Percentiles rank a stretch among this genome's conserved stretches.
Evolutionary conservation across 768 basidiomycete genomes (phyloP).

Genomic region (Hygrophorus russula): DNA sequence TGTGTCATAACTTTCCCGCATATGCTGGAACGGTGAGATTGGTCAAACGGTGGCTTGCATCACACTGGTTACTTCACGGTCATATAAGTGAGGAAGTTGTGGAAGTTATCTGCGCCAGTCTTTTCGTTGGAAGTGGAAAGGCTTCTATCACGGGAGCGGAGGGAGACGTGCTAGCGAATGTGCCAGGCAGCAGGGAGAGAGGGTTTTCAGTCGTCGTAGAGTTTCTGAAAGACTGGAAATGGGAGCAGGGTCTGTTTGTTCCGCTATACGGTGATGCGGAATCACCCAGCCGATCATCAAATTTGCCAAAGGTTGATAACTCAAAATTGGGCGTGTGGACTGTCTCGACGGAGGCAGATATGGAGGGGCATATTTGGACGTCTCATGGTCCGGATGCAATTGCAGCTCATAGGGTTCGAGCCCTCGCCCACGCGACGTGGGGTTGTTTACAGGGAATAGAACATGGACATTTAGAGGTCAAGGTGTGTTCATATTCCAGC

Average conservation of each 20-base stretch:
- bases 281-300: neutral
- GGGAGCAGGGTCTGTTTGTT: constrained; percentile 64
- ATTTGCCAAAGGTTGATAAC: neutral
- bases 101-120: constrained; percentile 73
- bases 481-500: constrained; percentile 29
- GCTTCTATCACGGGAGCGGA: constrained; percentile 10
- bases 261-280: constrained; percentile 45
- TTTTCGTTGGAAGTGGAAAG: constrained; percentile 53
- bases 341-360: constrained; percentile 69
- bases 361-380: constrained; percentile 71
- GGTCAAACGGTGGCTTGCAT: constrained; percentile 85
- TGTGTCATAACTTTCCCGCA: constrained; percentile 71
- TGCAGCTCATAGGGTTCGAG: constrained; percentile 60
- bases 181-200: constrained; percentile 68
- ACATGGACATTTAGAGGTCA: constrained; percentile 38
- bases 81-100: constrained; percentile 71
- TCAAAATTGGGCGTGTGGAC: constrained; percentile 52
- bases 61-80: constrained; percentile 74
- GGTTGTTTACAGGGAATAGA: constrained; percentile 43
- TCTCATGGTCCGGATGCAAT: constrained; percentile 50
- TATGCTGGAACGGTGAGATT: constrained; percentile 81
- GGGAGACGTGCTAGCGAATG: constrained; percentile 25
- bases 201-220: constrained; percentile 69
- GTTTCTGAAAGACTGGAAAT: constrained; percentile 75
- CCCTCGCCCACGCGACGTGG: constrained; percentile 70